These are phyloP conservation scores for Beauveria australis DNA, from an alignment of 2,329 filamentous ascomycete genomes.

Conservation along the genomic window DNA sequence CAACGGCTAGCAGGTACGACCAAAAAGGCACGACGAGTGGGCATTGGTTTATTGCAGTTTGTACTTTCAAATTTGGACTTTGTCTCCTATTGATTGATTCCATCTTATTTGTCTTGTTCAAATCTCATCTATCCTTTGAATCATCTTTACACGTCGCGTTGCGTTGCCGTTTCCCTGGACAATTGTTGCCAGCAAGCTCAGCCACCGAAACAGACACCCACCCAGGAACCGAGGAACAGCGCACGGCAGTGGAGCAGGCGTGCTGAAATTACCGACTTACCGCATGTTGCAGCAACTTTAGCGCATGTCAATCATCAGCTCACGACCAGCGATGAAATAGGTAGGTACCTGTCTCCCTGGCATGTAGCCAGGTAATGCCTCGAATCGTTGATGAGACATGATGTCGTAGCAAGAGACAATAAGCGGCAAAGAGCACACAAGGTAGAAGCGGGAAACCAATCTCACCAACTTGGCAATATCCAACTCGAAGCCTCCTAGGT, in stretches of 20 bases:
- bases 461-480: too few species aligned
- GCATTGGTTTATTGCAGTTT: not conserved
- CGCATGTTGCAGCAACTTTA: not conserved
- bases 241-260: not conserved
- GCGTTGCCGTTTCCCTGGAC: not conserved
- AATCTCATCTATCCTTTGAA: too few species aligned
- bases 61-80: not conserved
- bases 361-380: not conserved
- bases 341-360: not conserved
- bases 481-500: too few species aligned
- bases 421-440: too few species aligned
- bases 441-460: too few species aligned
- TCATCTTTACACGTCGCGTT: too few species aligned
- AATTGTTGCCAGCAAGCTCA: not conserved
- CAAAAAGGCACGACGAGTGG: not conserved
- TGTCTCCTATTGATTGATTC: not conserved
- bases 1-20: not conserved
- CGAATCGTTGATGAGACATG: too few species aligned
- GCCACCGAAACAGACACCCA: not conserved
- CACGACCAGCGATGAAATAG: not conserved
- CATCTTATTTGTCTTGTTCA: too few species aligned
- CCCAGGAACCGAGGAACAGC: conserved; percentile 4
- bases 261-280: not conserved
- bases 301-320: not conserved
- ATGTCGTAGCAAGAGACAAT: too few species aligned